A percentile compares a stretch with the other conserved stretches of the same genome.
Evolutionary conservation across 257 asterid species (phyloP).

Genomic region (Phtheirospermum japonicum): DNA sequence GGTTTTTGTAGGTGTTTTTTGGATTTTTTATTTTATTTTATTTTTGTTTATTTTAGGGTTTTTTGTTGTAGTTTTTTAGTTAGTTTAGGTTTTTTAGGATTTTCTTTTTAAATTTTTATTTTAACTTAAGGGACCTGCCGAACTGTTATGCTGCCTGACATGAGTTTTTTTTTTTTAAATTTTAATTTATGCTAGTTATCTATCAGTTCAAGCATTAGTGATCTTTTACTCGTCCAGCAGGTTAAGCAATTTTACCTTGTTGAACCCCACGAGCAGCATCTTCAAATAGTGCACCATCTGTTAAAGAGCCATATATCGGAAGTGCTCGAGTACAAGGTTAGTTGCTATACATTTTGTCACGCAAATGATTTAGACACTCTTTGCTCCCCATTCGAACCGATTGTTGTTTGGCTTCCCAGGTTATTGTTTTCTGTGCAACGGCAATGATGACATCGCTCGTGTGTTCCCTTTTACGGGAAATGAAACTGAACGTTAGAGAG

Average conservation of each 20-base stretch:
- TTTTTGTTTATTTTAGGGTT: no score
- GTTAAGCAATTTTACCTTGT: conserved; percentile 76
- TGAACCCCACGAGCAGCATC: conserved; percentile 73
- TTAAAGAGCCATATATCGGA: conserved; percentile 63
- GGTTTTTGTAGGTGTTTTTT: no score
- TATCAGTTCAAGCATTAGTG: conserved; percentile 7
- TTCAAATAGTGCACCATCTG: conserved; percentile 65
- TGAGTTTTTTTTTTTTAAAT: not conserved
- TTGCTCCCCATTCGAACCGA: conserved; percentile 11
- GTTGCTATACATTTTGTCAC: conserved; percentile 17
- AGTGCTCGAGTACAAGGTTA: conserved; percentile 76
- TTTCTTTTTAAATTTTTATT: not conserved
- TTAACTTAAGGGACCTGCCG: no score
- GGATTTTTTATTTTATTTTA: no score
- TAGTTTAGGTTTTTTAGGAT: not conserved
- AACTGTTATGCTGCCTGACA: no score
- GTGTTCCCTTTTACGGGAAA: conserved; percentile 70
- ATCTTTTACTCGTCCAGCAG: conserved; percentile 41
- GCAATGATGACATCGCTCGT: conserved; percentile 80
- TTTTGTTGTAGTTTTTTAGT: no score
- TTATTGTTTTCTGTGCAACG: conserved; percentile 80
- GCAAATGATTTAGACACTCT: conserved; percentile 5
- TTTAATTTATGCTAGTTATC: not conserved
- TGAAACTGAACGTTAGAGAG: conserved; percentile 79
- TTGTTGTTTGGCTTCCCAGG: conserved; percentile 42